phyloP scores from a whole-genome alignment of 306 rosid genomes.

The Rubus idaeus region DNA sequence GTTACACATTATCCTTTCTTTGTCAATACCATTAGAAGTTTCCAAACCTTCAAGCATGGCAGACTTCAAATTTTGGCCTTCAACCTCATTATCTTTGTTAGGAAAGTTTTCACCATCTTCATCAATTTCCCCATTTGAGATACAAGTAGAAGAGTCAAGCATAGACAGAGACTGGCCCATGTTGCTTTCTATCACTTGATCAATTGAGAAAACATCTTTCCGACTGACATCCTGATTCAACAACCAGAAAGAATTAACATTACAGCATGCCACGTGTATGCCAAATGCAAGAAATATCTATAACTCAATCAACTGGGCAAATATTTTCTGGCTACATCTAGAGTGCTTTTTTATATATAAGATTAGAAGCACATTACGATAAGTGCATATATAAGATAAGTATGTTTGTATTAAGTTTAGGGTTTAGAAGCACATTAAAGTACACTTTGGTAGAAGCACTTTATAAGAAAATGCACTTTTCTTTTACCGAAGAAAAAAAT shows the following conservation, averaged over 20 bases:
- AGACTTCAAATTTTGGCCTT: conserved; percentile 29
- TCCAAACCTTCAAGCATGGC: conserved; percentile 39
- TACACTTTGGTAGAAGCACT: background rate
- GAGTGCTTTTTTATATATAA: background rate
- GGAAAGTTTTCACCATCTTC: conserved; percentile 30
- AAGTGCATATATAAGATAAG: background rate
- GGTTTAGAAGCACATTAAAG: no score
- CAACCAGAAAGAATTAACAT: conserved; percentile 4
- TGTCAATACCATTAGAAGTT: conserved; percentile 35
- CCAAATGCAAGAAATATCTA: background rate
- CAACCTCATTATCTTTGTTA: conserved; percentile 34
- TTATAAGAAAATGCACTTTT: background rate
- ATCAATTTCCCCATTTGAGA: conserved; percentile 32
- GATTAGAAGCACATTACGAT: background rate
- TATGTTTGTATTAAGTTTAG: background rate
- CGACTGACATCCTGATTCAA: conserved; percentile 41
- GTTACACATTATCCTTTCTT: conserved; percentile 33
- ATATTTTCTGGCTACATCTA: conserved; percentile 33
- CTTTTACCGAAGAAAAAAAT: no score
- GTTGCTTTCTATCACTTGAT: conserved; percentile 33
- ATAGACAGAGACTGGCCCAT: no score
- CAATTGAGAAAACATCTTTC: conserved; percentile 38
- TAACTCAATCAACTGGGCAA: conserved; percentile 26
- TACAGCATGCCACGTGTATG: background rate
- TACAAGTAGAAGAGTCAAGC: no score